Base-by-base conservation (phyloP, 495 filamentous ascomycete genomes). In the Wilcoxina mikolae region DNA sequence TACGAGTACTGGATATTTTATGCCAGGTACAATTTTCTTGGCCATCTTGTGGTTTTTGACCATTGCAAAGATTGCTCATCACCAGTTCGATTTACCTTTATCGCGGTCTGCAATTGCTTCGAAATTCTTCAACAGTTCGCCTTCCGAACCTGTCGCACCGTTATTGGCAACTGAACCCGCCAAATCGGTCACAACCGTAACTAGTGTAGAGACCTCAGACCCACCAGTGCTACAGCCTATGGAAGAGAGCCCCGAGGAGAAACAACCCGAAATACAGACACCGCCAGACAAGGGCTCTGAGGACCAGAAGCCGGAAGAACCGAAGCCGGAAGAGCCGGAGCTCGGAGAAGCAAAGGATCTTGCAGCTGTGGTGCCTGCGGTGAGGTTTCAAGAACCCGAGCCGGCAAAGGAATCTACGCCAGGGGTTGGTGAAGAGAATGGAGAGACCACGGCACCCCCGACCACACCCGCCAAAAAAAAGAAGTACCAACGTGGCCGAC, bases 401-500 rank as follows among this genome's bases (percentile, higher is more conserved):
- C 7, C n/a, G 12, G 29, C 24, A 17, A 17, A 3, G 25, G 49
- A n/a, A 3, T 0, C 28, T 22, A 50, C 15, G 9, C 47, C 47
- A 11, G 26, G 15, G 15, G 27, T 29, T 24, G 2, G 11, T 46
- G 43, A 20, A 18, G 43, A 18, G 43, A 11, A 38, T 24, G 47
- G 23, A 20, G 62, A 61, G 35, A 41, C 11, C 39, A 35, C 23
- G 51, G 15, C 18, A 48, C 55, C 46, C 52, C 45, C 43, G 53
- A 56, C 64, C n/a, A 68, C 72, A 17, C 74, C 75, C n/a, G n/a
- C n/a, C 44, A 78, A 81, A 27, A 88, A 89, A 71, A 91, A 87
- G 70, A 91, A 87, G 65, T 74, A 75, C 1, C 83, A 83, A 45
- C 78, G 91, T 57, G 91, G 91, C 12, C 78, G 80, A 33, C 78